Conservation (phyloP, 768 basidiomycete genomes). For the Dioszegia aurantiaca region DNA sequence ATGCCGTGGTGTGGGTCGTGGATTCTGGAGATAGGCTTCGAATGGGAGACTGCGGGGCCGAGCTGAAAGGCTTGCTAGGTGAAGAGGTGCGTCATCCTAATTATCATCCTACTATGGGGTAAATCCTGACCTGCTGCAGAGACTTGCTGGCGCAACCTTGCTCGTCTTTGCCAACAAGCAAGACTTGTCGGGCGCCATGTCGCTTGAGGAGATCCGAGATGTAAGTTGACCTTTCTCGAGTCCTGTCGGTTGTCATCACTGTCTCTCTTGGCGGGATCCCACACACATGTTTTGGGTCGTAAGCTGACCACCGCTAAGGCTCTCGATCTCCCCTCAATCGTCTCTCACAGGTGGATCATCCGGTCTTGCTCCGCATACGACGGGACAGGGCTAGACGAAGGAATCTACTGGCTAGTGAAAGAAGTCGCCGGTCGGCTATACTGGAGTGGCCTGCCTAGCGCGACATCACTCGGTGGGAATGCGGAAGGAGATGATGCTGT, state of each 20-base stretch:
- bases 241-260: too few relatives aligned
- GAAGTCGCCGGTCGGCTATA: conserved; percentile 85
- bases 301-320: conserved; percentile 58
- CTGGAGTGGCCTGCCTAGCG: conserved; percentile 51
- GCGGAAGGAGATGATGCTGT: too few relatives aligned
- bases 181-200: conserved; percentile 84
- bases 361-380: conserved; percentile 89
- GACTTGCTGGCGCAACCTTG: conserved; percentile 90
- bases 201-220: conserved; percentile 73
- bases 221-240: conserved; percentile 58
- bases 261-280: too few relatives aligned
- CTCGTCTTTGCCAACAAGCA: conserved; percentile 98
- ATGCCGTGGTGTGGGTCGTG: conserved; percentile 97
- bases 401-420: conserved; percentile 86
- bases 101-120: not conserved
- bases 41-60: conserved; percentile 82
- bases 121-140: conserved; percentile 56
- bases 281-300: too few relatives aligned
- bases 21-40: conserved; percentile 90
- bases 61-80: conserved; percentile 76
- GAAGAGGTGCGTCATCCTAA: conserved; percentile 72
- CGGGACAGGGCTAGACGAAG: conserved; percentile 75
- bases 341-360: conserved; percentile 85
- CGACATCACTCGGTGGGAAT: too few relatives aligned
- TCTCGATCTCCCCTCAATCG: conserved; percentile 75